Conservation (phyloP, 148 eudicot species). For the Arbutus unedo region DNA sequence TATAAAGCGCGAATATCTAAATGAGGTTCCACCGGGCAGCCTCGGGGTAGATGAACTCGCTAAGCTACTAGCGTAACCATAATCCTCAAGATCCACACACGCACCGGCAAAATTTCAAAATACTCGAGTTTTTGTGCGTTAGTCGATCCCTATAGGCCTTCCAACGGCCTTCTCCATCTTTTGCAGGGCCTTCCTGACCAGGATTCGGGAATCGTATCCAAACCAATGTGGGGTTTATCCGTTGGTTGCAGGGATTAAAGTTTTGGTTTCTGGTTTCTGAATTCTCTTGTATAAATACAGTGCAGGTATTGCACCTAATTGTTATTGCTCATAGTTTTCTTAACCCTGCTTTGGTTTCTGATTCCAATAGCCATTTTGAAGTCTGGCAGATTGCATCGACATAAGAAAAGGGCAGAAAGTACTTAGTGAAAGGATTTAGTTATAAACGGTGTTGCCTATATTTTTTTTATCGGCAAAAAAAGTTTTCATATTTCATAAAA, state of each 20-base stretch:
- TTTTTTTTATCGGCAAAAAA: no score
- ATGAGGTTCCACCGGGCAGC: slow-evolving; percentile 63
- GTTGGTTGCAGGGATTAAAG: no score
- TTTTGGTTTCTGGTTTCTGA: background rate
- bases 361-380: background rate
- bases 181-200: no score
- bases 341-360: background rate
- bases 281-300: background rate
- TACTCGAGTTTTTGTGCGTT: no score
- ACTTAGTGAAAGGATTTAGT: background rate
- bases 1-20: slow-evolving; percentile 35
- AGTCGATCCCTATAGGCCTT: no score
- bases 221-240: no score
- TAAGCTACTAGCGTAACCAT: slow-evolving; percentile 63
- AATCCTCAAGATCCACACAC: background rate
- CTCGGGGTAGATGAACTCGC: slow-evolving; percentile 88
- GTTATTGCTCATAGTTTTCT: background rate
- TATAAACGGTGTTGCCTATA: background rate
- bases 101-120: no score
- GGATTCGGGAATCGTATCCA: no score
- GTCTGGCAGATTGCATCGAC: background rate
- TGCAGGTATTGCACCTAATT: no score
- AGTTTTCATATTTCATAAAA: no score
- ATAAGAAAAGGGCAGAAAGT: slow-evolving; percentile 24
- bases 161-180: no score